phyloP scores from a whole-genome alignment of 345 rosid species.

The Melaleuca quinquenervia region DNA sequence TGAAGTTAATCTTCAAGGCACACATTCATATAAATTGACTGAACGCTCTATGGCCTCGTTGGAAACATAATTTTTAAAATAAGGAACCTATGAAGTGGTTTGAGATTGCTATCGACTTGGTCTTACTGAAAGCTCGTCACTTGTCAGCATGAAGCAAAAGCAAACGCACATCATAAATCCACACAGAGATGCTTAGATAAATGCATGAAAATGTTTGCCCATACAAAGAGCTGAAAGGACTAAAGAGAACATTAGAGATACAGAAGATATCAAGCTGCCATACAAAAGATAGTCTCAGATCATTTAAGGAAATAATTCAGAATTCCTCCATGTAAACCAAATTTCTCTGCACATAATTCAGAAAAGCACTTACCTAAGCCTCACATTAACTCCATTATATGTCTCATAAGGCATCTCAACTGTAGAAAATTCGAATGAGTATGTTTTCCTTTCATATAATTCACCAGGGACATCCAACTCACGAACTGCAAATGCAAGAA shows the following conservation, averaged over 20 bases:
- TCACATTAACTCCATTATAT: constrained; percentile 85
- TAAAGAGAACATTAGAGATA: neutral
- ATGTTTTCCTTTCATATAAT: constrained; percentile 76
- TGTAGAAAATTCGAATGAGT: constrained; percentile 83
- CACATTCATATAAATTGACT: neutral
- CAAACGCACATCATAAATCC: neutral
- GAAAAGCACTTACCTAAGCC: constrained; percentile 61
- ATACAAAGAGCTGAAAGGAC: neutral
- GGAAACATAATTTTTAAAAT: neutral
- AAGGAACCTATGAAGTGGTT: neutral
- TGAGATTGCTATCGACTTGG: neutral
- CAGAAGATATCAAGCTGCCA: neutral
- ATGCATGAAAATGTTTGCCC: neutral
- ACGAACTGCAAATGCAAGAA: constrained; percentile 49
- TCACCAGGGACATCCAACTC: constrained; percentile 98
- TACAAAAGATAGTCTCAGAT: neutral
- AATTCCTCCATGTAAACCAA: neutral
- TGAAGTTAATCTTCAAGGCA: neutral
- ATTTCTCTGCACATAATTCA: neutral
- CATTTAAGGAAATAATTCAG: neutral
- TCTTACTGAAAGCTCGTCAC: neutral
- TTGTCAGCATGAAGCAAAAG: neutral
- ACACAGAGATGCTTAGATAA: neutral
- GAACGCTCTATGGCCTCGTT: neutral
- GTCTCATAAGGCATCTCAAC: constrained; percentile 99